phyloP scores from a whole-genome alignment of 2,329 filamentous ascomycete genomes.

The Microascus cirrosus region DNA sequence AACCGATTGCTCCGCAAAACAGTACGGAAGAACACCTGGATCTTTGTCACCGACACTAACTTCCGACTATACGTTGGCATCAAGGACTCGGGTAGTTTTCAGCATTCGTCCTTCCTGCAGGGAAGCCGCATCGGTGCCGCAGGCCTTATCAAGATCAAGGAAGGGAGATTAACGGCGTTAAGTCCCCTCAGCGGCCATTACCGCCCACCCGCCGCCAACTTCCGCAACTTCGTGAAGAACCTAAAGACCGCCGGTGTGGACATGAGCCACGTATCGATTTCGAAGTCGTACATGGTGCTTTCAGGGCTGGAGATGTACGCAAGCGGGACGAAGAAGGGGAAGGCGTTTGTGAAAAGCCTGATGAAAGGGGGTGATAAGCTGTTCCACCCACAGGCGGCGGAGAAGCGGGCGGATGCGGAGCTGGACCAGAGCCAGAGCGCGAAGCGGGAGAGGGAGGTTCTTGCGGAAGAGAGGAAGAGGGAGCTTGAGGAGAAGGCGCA shows the following conservation, averaged over 20 bases:
- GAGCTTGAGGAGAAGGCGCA: slow-evolving; percentile 1
- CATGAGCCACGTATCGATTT: slow-evolving; percentile 67
- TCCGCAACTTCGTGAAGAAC: slow-evolving; percentile 66
- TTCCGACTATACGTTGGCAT: slow-evolving; percentile 84
- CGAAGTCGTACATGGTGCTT: slow-evolving; percentile 70
- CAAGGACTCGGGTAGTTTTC: slow-evolving; percentile 79
- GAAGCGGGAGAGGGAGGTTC: not conserved
- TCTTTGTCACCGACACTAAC: slow-evolving; percentile 79
- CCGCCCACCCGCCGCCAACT: slow-evolving; percentile 71
- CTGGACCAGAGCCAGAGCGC: slow-evolving; percentile 1
- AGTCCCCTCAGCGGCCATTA: slow-evolving; percentile 73
- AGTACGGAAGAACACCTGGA: slow-evolving; percentile 83
- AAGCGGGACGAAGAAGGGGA: slow-evolving; percentile 55
- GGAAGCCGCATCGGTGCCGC: slow-evolving; percentile 73
- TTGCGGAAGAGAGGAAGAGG: not conserved
- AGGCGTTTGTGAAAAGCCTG: slow-evolving; percentile 29
- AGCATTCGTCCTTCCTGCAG: slow-evolving; percentile 82
- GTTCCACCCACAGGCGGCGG: not conserved
- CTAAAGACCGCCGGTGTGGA: slow-evolving; percentile 67
- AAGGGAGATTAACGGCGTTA: slow-evolving; percentile 64
- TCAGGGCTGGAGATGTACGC: slow-evolving; percentile 74
- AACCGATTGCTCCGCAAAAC: slow-evolving; percentile 70
- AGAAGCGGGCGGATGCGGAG: not conserved
- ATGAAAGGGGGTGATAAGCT: not conserved
- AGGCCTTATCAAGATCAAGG: slow-evolving; percentile 73